A percentile compares a stretch with the other conserved stretches of the same genome.
Evolutionary conservation across 2,329 filamentous ascomycete genomes (phyloP).

Genomic region (Pseudocercospora crystallina): DNA sequence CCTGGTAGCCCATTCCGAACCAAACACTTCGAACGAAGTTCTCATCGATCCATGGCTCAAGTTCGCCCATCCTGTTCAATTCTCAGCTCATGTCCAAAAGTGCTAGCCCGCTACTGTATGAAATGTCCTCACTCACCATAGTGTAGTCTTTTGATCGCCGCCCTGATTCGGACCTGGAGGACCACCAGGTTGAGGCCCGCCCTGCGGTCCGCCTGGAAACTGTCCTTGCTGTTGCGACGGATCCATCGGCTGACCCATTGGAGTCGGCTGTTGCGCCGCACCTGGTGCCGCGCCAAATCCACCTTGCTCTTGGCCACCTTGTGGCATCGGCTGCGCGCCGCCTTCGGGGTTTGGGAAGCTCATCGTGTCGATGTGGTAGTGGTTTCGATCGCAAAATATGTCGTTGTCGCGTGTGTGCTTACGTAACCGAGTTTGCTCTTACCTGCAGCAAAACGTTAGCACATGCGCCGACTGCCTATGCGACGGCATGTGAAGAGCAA

Average conservation of each 20-base stretch:
- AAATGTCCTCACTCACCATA: slow-evolving; percentile 44
- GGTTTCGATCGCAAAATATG: slow-evolving; percentile 15
- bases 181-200: slow-evolving; percentile 39
- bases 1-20: slow-evolving; percentile 87
- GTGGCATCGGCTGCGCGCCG: slow-evolving; percentile 59
- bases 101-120: background rate
- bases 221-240: slow-evolving; percentile 44
- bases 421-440: slow-evolving; percentile 20
- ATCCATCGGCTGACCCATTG: slow-evolving; percentile 60
- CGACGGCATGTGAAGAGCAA: slow-evolving; percentile 3
- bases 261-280: slow-evolving; percentile 51
- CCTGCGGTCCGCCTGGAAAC: slow-evolving; percentile 47
- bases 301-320: slow-evolving; percentile 31
- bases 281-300: slow-evolving; percentile 52
- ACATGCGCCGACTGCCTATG: slow-evolving; percentile 7
- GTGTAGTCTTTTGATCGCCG: slow-evolving; percentile 53
- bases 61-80: slow-evolving; percentile 87
- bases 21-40: slow-evolving; percentile 96
- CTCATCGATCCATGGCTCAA: slow-evolving; percentile 99
- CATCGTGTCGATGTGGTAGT: slow-evolving; percentile 48
- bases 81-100: slow-evolving; percentile 6
- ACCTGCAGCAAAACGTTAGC: slow-evolving; percentile 11
- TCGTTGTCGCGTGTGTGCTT: slow-evolving; percentile 24
- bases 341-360: slow-evolving; percentile 67
- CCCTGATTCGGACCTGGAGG: slow-evolving; percentile 37